These are phyloP conservation scores for Calamus simplicifolius DNA, from an alignment of 176 grass and related monocot species.

Conservation along the genomic window DNA sequence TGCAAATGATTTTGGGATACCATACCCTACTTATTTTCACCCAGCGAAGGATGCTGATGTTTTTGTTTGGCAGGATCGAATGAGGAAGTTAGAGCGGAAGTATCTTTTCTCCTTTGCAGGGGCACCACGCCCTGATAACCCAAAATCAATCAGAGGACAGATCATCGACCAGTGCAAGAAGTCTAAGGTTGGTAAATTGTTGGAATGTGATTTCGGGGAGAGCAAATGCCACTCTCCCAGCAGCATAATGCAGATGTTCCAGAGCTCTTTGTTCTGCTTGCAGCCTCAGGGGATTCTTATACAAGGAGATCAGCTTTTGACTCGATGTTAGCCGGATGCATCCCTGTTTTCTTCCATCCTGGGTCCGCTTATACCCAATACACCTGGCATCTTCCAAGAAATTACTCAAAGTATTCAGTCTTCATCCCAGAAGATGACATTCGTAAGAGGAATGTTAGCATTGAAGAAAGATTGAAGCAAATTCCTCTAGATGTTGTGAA, in stretches of 20 bases:
- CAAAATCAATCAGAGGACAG: conserved; percentile 52
- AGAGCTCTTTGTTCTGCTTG: conserved; percentile 64
- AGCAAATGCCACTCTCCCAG: conserved; percentile 37
- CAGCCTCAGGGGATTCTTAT: conserved; percentile 50
- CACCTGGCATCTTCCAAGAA: conserved; percentile 56
- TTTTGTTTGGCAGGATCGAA: conserved; percentile 42
- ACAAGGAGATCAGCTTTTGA: conserved; percentile 70
- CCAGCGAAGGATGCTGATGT: conserved; percentile 53
- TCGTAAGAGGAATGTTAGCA: conserved; percentile 32
- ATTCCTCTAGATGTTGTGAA: conserved; percentile 34
- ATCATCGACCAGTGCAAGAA: conserved; percentile 49
- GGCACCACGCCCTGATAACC: conserved; percentile 35
- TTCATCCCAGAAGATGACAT: conserved; percentile 50
- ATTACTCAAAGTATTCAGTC: conserved; percentile 45
- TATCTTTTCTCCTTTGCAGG: conserved; percentile 71
- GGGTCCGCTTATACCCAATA: conserved; percentile 54
- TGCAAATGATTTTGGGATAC: conserved; percentile 44
- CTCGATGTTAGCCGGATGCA: conserved; percentile 66
- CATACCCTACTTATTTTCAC: conserved; percentile 77
- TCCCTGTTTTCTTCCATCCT: conserved; percentile 71
- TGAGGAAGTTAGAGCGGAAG: conserved; percentile 24
- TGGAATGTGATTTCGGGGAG: conserved; percentile 37
- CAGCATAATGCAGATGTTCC: conserved; percentile 58
- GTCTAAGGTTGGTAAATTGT: conserved; percentile 39
- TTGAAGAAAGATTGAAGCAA: conserved; percentile 47